A percentile compares a stretch with the other conserved stretches of the same genome.
These are phyloP conservation scores for Phytophthora kernoviae DNA, from an alignment of 352 stramenopile genomes.

Conservation along the genomic window DNA sequence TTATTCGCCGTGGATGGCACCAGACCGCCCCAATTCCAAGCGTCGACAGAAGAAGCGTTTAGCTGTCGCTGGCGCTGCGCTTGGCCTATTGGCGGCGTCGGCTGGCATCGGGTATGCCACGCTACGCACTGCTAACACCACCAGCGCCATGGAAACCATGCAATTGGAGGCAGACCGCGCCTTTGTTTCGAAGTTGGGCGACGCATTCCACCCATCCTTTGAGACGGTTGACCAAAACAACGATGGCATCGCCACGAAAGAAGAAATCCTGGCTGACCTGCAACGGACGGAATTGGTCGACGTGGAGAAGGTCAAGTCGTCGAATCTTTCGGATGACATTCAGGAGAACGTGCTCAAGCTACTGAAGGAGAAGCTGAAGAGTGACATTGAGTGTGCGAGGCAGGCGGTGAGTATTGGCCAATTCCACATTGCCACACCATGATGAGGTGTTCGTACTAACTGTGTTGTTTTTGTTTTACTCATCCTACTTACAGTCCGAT, in stretches of 20 bases:
- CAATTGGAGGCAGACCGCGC: constrained; percentile 25
- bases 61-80: constrained; percentile 39
- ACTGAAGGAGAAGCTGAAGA: constrained; percentile 23
- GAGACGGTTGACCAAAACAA: constrained; percentile 39
- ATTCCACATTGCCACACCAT: not conserved
- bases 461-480: constrained; percentile 3
- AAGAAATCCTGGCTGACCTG: constrained; percentile 45
- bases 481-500: constrained; percentile 27
- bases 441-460: constrained; percentile 1
- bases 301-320: constrained; percentile 26
- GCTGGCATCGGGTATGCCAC: constrained; percentile 50
- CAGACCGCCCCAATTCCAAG: constrained; percentile 39
- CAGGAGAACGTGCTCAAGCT: constrained; percentile 36
- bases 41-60: constrained; percentile 56
- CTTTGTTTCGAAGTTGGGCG: constrained; percentile 39
- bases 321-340: constrained; percentile 37
- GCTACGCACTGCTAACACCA: constrained; percentile 10
- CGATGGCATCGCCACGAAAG: constrained; percentile 38
- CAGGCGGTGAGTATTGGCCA: constrained; percentile 16
- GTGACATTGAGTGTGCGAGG: constrained; percentile 18
- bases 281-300: constrained; percentile 28
- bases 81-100: constrained; percentile 43
- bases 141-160: constrained; percentile 1
- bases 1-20: constrained; percentile 59
- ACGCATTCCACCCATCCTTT: constrained; percentile 47